phyloP scores from a whole-genome alignment of 2,329 filamentous ascomycete genomes.

The Cladophialophora yegresii region DNA sequence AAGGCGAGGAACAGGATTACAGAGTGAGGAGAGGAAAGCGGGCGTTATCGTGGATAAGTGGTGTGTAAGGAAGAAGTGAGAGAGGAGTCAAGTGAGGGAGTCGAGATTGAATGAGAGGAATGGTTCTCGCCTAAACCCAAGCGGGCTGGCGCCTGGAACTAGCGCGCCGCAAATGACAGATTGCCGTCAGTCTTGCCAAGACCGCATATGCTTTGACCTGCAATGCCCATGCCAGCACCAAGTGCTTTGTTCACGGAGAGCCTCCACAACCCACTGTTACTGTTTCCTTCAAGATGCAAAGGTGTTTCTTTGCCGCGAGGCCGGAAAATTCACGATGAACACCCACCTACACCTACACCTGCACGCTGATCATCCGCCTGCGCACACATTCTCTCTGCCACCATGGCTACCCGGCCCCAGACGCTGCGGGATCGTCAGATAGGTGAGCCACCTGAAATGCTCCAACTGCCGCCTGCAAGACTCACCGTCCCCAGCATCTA shows the following conservation, averaged over 20 bases:
- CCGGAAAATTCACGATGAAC: slow-evolving; percentile 17
- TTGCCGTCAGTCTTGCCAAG: slow-evolving; percentile 7
- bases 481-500: slow-evolving; percentile 64
- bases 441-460: slow-evolving; percentile 52
- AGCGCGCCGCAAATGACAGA: slow-evolving; percentile 17
- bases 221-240: background rate
- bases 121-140: slow-evolving; percentile 4
- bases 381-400: slow-evolving; percentile 7
- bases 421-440: slow-evolving; percentile 72
- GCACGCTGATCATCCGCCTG: background rate
- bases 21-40: slow-evolving; percentile 15
- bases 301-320: background rate
- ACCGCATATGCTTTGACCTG: slow-evolving; percentile 4
- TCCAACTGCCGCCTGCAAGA: slow-evolving; percentile 33
- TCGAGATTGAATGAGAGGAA: background rate
- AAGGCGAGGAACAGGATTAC: slow-evolving; percentile 29
- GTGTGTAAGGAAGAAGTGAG: slow-evolving; percentile 20
- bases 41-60: slow-evolving; percentile 12
- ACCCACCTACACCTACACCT: background rate
- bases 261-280: background rate
- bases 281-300: background rate
- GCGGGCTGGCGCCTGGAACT: background rate
- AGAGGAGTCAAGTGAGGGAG: slow-evolving; percentile 16
- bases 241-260: slow-evolving; percentile 10
- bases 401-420: slow-evolving; percentile 41